Percentiles rank a stretch among this genome's conserved stretches.
Conservation (phyloP, 768 basidiomycete genomes). For the Mycena alexandri region DNA sequence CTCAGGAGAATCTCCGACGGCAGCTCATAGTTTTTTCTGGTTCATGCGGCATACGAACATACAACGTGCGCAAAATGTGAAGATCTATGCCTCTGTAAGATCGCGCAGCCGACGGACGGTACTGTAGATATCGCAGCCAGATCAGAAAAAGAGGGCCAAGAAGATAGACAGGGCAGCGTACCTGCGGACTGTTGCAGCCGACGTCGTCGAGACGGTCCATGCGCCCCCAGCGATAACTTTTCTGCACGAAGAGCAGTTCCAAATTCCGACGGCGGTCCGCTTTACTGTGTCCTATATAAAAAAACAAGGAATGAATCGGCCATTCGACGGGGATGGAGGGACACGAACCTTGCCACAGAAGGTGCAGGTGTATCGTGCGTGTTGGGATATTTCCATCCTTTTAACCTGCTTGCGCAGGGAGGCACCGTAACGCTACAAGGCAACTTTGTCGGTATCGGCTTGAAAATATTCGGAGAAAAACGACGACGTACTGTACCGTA, state of each 20-base stretch:
- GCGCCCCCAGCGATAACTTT: constrained; percentile 98
- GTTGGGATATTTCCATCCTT: constrained; percentile 98
- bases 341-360: constrained; percentile 97
- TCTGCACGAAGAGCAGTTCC: constrained; percentile 95
- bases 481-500: constrained; percentile 90
- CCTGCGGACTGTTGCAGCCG: constrained; percentile 98
- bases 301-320: constrained; percentile 14
- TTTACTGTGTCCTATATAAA: constrained; percentile 89
- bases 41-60: constrained; percentile 38
- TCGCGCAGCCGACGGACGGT: constrained; percentile 97
- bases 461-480: constrained; percentile 18
- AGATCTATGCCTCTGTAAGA: constrained; percentile 86
- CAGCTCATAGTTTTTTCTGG: constrained; percentile 36
- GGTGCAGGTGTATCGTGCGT: constrained; percentile 97
- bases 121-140: constrained; percentile 53
- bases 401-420: constrained; percentile 99
- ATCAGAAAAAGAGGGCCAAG: constrained; percentile 18
- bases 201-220: constrained; percentile 97
- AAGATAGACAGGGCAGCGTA: constrained; percentile 51
- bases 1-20: background rate
- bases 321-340: constrained; percentile 1
- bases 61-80: constrained; percentile 36
- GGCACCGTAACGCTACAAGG: constrained; percentile 93
- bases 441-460: background rate
- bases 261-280: constrained; percentile 96